Percentiles rank a stretch among this genome's conserved stretches.
phyloP scores from a whole-genome alignment of 208 protist species.

The Leishmania tarentolae region DNA sequence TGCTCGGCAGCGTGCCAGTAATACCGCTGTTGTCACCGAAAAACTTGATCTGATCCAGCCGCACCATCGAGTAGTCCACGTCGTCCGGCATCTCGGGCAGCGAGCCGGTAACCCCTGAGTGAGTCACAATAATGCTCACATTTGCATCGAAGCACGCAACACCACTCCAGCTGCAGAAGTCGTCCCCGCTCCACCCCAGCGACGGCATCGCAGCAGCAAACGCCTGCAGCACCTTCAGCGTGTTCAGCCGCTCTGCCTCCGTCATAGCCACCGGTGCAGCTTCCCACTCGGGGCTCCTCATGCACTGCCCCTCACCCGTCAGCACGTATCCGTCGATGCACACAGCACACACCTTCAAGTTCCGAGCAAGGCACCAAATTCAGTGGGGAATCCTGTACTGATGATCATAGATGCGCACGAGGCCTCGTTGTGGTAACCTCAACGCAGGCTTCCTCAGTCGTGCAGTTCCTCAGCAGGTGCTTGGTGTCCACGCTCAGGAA shows the following conservation, averaged over 20 bases:
- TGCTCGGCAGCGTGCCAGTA: constrained; percentile 5
- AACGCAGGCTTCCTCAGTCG: too few relatives aligned
- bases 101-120: neutral
- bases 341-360: too few relatives aligned
- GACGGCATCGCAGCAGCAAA: constrained; percentile 8
- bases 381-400: too few relatives aligned
- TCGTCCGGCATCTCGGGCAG: constrained; percentile 6
- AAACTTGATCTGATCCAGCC: neutral
- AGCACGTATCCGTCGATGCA: too few relatives aligned
- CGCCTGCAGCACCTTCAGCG: constrained; percentile 10
- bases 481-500: too few relatives aligned
- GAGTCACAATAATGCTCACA: neutral
- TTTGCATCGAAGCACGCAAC: neutral
- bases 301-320: too few relatives aligned
- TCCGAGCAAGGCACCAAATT: too few relatives aligned
- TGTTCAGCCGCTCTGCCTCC: constrained; percentile 1
- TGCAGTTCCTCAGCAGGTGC: too few relatives aligned
- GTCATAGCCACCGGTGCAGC: too few relatives aligned
- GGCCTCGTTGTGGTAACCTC: too few relatives aligned
- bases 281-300: too few relatives aligned
- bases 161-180: constrained; percentile 21
- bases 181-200: constrained; percentile 15
- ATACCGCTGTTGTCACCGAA: neutral
- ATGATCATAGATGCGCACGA: too few relatives aligned
- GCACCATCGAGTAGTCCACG: neutral